These are phyloP conservation scores for Venturia carpophila DNA, from an alignment of 2,329 filamentous ascomycete species.

Conservation along the genomic window DNA sequence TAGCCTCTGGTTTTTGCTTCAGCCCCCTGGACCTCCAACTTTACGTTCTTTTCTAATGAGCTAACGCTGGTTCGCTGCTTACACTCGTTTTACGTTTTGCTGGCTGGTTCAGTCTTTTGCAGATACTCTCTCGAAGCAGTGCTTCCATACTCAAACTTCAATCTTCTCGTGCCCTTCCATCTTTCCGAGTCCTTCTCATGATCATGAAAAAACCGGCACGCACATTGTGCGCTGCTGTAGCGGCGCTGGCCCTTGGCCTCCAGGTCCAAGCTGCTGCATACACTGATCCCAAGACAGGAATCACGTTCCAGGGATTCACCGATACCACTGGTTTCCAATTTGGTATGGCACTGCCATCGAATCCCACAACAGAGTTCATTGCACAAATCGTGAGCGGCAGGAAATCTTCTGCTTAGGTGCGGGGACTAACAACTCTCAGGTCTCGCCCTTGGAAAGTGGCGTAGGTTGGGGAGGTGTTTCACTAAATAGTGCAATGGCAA, in stretches of 20 bases:
- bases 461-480: constrained; percentile 5
- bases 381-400: not conserved
- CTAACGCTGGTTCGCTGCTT: constrained; percentile 1
- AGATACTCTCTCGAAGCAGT: not conserved
- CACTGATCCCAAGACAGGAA: constrained; percentile 10
- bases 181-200: not conserved
- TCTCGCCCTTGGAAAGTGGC: not conserved
- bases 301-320: constrained; percentile 1
- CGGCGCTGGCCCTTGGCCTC: not conserved
- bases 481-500: not conserved
- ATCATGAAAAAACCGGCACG: not conserved
- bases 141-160: not conserved
- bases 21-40: not conserved
- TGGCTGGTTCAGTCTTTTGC: constrained; percentile 7
- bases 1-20: not conserved
- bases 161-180: not conserved
- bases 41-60: not conserved
- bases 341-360: constrained; percentile 4
- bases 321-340: constrained; percentile 8
- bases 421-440: not conserved
- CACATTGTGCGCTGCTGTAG: not conserved
- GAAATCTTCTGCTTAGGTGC: not conserved
- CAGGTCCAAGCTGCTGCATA: constrained; percentile 12
- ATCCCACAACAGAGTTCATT: constrained; percentile 10
- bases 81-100: not conserved